Evolutionary conservation across 1,139 yeast genomes (phyloP).

Genomic region (Candida gigantensis): DNA sequence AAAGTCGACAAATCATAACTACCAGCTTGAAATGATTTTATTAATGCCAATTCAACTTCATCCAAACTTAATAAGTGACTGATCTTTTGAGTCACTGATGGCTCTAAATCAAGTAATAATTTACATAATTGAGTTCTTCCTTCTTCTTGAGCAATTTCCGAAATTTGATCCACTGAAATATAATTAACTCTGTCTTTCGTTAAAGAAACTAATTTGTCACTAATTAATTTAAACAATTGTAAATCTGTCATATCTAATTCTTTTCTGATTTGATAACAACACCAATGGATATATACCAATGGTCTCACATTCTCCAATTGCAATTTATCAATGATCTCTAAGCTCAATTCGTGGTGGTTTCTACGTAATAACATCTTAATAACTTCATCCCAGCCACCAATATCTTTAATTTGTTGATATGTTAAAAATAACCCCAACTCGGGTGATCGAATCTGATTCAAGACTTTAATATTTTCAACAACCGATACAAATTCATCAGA

Average conservation of each 20-base stretch:
- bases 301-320: constrained; percentile 49
- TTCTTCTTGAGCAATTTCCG: constrained; percentile 75
- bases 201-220: constrained; percentile 40
- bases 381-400: constrained; percentile 60
- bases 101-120: constrained; percentile 66
- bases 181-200: constrained; percentile 22
- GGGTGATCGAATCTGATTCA: constrained; percentile 65
- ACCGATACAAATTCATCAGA: constrained; percentile 62
- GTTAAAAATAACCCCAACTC: constrained; percentile 75
- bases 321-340: constrained; percentile 59
- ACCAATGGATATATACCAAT: constrained; percentile 76
- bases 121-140: constrained; percentile 75
- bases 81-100: constrained; percentile 62
- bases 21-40: constrained; percentile 66
- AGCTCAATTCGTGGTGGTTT: constrained; percentile 61
- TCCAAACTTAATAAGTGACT: constrained; percentile 68
- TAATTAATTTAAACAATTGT: constrained; percentile 53
- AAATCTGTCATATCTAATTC: constrained; percentile 59
- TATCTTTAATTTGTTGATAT: constrained; percentile 45
- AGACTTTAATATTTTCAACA: constrained; percentile 60
- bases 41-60: constrained; percentile 69
- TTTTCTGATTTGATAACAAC: constrained; percentile 64
- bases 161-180: constrained; percentile 63
- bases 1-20: constrained; percentile 65
- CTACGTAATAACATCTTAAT: constrained; percentile 62